Evolutionary conservation across 2,329 filamentous ascomycete genomes (phyloP), one percentile per base, ranked within the genome.

Genomic region (Aspergillus tamarii): DNA sequence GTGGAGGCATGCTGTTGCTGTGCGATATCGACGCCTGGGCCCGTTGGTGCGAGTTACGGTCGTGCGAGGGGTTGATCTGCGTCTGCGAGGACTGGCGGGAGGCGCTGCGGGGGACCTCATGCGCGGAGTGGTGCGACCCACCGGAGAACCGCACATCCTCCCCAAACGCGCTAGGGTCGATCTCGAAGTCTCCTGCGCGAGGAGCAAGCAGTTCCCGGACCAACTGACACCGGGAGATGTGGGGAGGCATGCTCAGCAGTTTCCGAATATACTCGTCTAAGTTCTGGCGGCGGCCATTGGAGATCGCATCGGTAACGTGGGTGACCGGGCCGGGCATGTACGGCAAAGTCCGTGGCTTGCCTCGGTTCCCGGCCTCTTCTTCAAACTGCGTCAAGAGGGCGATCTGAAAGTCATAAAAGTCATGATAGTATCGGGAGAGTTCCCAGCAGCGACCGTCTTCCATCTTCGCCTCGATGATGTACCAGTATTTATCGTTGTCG

Each of bases 331-430:
- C 95, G 11, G 95, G 95, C 95, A 99, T 99, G 77, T 96, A 98
- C 2, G 95, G 95, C 14, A 99, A 81, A 10, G 91, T 93, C 61
- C 95, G 90, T 74, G 91, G 89, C 73, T 93, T 82, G 52, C 90
- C 90, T 21, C 89, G 91, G 73, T 96, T 95, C 60, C 95, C 95
- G 43, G 95, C 94, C 78, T 98, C 95, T 41, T 91, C 89, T 26
- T 95, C 94, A 74, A 97, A 98, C 53, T 87, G 92, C 52, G 93
- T 94, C 56, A 99, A 87, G 10, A 99, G 88, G 36, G 93, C 92
- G 74, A 98, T 98, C 77, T 99, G 95, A 77, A 98, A 94, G 78
- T 98, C 95, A 80, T 98, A 99, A 76, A 99, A 99, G 81, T 98
- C 95, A 77, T 98, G 93, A 74, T 99, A 99, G 74, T 96, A 95